Evolutionary conservation across 2,329 filamentous ascomycete genomes (phyloP), one percentile per base, ranked within the genome.

Genomic region (Malbranchea zuffiana): DNA sequence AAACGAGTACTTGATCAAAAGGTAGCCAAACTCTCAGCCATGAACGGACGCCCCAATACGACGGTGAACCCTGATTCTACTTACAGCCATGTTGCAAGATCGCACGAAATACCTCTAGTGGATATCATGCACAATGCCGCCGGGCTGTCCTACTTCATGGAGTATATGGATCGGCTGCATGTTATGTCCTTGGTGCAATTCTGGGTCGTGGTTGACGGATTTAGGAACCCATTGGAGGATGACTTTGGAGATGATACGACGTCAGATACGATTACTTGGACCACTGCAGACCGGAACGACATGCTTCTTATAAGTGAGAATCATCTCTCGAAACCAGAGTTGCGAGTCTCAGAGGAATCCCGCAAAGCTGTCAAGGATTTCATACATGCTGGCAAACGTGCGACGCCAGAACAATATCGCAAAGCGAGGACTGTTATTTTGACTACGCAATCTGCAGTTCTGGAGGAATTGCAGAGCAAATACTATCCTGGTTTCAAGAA

Each of bases 71-170:
- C 50, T 10, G 55, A 61, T 34, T 44, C 54, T 21, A 57, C 51
- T 23, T 54, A 53, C 19, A 53, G 54, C 23, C 54, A 49, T 35
- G 45, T 71, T n/a, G 80, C 81, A 2, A 72, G 71, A 29, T 65
- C 87, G 25, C 79, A 86, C 45, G 81, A 82, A 48, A 80, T 80
- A 5, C 78, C 82, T 1, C 67, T 96, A 2, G 74, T 79, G 8
- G 86, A 96, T 46, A 70, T 98, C n/a, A 69, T 98, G 40, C 81
- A 87, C 47, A 86, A 92, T 57, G 75, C 90, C 2, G 82, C 88
- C 1, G 88, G 85, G 0, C 68, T 98, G 6, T 96, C 90, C 2
- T 98, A 94, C 56, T 96, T 98, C 63, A 98, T 98, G 90, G 90
- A 98, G 56, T 96, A 86, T 53, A 98, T 98, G 90, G 90, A 98